Evolutionary conservation across 345 rosid species (phyloP), one percentile per base, ranked within the genome.

Genomic region (Sapria himalayana): DNA sequence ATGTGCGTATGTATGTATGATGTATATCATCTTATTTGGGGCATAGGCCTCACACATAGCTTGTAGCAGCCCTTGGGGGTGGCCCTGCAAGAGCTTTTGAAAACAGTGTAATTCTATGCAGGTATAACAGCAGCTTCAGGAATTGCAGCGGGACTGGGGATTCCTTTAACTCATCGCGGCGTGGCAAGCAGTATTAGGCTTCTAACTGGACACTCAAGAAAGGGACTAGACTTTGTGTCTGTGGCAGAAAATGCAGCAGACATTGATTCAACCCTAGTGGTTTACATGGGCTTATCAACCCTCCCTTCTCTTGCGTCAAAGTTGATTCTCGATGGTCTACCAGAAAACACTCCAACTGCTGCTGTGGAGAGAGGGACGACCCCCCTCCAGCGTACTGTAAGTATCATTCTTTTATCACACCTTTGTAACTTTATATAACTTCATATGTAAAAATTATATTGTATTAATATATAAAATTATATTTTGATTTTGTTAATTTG

Each of bases 81-180:
- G n/a, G n/a, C n/a, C n/a, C n/a, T n/a, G n/a, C n/a, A n/a, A n/a
- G n/a, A n/a, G n/a, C n/a, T n/a, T n/a, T n/a, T n/a, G n/a, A n/a
- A n/a, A n/a, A n/a, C n/a, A n/a, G n/a, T n/a, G n/a, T n/a, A n/a
- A n/a, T 52, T 45, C 36, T 50, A 39, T 66, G 49, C 67, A 78
- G 94, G 95, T 41, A 89, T 89, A 13, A 89, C 98, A 20, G 94
- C 98, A 0, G 98, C 95, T 16, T 89, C 98, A 1, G 98, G 95
- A 39, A 89, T 89, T 51, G 72, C 93, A 32, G 95, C 98, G 19
- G 98, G 82, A 62, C 59, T 82, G 14, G 95, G 98, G 34, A 67
- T 89, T 55, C 98, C 98, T 12, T 65, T 89, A 54, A 89, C 98
- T 15, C 98, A 89, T 48, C 56, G 95, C 9, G 95, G 95, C 27